A percentile compares a stretch with the other conserved stretches of the same genome.
Evolutionary conservation across 1,284 basidiomycete species (phyloP).

Genomic region (Rhizoctonia solani): DNA sequence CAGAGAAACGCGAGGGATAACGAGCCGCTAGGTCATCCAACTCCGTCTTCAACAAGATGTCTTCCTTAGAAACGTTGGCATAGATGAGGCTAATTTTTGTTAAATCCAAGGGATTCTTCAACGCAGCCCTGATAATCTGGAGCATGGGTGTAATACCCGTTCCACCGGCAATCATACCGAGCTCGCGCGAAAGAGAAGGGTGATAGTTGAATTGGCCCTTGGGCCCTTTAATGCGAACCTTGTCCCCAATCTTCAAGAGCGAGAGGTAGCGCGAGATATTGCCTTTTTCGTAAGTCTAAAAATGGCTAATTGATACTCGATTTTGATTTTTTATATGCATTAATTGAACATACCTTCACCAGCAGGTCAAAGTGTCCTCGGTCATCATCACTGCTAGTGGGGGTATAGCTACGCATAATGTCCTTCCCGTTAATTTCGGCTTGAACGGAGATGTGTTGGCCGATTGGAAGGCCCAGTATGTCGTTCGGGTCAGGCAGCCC

Average conservation of each 20-base stretch:
- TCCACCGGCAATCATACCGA: slow-evolving; percentile 96
- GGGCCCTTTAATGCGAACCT: slow-evolving; percentile 89
- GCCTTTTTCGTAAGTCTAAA: slow-evolving; percentile 90
- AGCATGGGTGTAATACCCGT: slow-evolving; percentile 97
- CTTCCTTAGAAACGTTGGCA: slow-evolving; percentile 89
- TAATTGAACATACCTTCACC: slow-evolving; percentile 73
- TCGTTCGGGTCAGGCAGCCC: slow-evolving; percentile 72
- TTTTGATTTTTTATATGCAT: not conserved
- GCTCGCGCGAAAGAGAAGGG: slow-evolving; percentile 66
- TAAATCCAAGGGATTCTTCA: slow-evolving; percentile 83
- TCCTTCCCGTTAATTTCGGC: slow-evolving; percentile 92
- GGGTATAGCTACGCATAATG: slow-evolving; percentile 91
- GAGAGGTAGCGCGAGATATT: slow-evolving; percentile 90
- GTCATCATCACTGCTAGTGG: slow-evolving; percentile 90
- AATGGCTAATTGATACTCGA: not conserved
- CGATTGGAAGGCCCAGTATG: slow-evolving; percentile 90
- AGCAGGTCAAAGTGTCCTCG: slow-evolving; percentile 93
- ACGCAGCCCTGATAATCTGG: slow-evolving; percentile 89
- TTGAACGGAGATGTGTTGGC: slow-evolving; percentile 92
- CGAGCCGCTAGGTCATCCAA: slow-evolving; percentile 76
- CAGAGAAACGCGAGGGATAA: slow-evolving; percentile 73
- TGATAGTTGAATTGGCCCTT: slow-evolving; percentile 90
- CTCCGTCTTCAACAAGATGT: slow-evolving; percentile 87
- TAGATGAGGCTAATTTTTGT: slow-evolving; percentile 89
- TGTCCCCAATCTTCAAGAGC: slow-evolving; percentile 81